Base-by-base conservation (phyloP, 306 rosid species). In the Quillaja saponaria region DNA sequence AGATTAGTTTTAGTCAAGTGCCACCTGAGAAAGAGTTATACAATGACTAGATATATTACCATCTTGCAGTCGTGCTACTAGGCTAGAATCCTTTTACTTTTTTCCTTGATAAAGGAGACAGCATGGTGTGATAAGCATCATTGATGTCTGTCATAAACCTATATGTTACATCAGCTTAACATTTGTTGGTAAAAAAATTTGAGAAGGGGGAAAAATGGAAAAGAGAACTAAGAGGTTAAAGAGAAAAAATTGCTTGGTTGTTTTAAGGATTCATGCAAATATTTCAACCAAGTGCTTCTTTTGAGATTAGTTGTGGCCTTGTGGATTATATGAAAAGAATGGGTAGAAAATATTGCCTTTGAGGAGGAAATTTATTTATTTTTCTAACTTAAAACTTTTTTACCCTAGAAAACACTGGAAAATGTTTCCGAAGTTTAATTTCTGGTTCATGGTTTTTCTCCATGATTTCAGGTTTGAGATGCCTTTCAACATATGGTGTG, bases 401-500 rank as follows among this genome's bases (percentile, higher is more conserved):
- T 39, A 8, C 10, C 2, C 44, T 8, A 39, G 44, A 39, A 39
- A 8, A 39, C 2, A 2, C 7, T 39, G 44, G 31, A 25, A 25
- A 39, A 1, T 39, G 44, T 39, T 6, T 39, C 12, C 7, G 2
- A 39, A 1, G 1, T 39, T 1, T 8, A 39, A 39, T 12, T 39
- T 39, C 44, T 12, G 10, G 44, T 39, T 39, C 1, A 8, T 39
- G 13, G 2, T 8, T 39, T 8, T 1, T 39, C 7, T 39, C 28
- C 55, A 34, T 60, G 47, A 40, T 55, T 60, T 63, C 83, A 86
- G 96, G 83, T 89, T 92, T 59, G 99, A 92, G 94, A 92, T 86
- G 99, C 96, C 95, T 45, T 89, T 64, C 60, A 85, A 92, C 58
- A 74, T 92, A 76, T 88, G 95, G 95, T 92, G 99, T 59, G 99